A percentile compares a stretch with the other conserved stretches of the same genome.
phyloP scores from a whole-genome alignment of 2,329 filamentous ascomycete species.

The Sclerotinia sclerotiorum region DNA sequence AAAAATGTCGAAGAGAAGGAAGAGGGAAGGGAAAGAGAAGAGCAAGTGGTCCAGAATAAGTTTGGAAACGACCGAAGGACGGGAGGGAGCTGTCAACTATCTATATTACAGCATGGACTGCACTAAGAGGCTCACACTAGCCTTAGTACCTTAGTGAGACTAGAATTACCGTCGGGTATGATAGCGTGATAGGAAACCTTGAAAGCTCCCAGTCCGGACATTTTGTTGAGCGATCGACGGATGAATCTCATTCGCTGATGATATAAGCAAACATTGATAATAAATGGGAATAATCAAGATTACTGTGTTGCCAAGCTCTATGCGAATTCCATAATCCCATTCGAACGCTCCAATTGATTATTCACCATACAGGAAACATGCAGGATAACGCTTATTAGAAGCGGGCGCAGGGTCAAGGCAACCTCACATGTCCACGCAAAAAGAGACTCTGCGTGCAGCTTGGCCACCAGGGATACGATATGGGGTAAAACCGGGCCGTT shows the following conservation, averaged over 20 bases:
- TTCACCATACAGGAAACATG: no score
- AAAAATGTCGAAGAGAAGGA: neutral
- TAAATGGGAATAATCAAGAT: slow-evolving; percentile 11
- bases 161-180: neutral
- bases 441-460: neutral
- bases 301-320: neutral
- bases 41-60: neutral
- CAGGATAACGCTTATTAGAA: neutral
- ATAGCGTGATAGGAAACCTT: neutral
- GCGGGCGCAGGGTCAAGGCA: neutral
- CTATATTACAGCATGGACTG: slow-evolving; percentile 1
- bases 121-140: neutral
- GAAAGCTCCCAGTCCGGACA: neutral
- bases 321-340: neutral
- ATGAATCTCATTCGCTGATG: neutral
- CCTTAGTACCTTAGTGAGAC: neutral
- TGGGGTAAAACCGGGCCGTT: slow-evolving; percentile 11
- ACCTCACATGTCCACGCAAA: slow-evolving; percentile 2
- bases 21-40: neutral
- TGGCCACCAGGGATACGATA: neutral
- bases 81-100: neutral
- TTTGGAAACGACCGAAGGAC: neutral
- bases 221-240: neutral
- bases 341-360: no score
- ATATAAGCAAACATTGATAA: neutral